Evolutionary conservation across 495 filamentous ascomycete species (phyloP), one percentile per base, ranked within the genome.

Genomic region (Podospora pseudoanserina): DNA sequence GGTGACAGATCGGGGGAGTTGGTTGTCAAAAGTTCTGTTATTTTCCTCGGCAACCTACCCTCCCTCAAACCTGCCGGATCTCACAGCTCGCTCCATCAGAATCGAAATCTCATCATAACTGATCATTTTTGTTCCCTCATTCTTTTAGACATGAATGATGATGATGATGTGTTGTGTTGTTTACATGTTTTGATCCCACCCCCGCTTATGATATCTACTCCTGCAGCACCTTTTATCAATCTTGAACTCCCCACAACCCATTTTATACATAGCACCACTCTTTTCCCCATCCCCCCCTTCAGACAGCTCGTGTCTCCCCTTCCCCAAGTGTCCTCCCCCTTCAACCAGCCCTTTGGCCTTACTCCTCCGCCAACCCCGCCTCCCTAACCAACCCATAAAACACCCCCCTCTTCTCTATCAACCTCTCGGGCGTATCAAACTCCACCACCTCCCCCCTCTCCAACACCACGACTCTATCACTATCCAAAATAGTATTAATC

Each of bases 401-500:
- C 32, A 79, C 67, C 11, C 82, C 82, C 64, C 70, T 72, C 74
- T 79, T 76, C 69, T 76, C 74, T 11, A 83, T 75, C 67, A 85
- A 74, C 60, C 78, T 78, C 58, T 76, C 65, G 2, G 82, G 82
- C 16, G 77, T 78, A 66, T 81, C 82, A 74, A 83, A 83, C 68
- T 85, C 82, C 15, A 77, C 76, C 16, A 85, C 82, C 70, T 83
- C 79, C 57, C 82, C 82, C 73, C 79, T 76, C 65, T 96, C 91
- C 1, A 98, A 86, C 57, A 98, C 93, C 55, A 97, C 87, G 65
- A 98, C 93, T 26, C 92, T 85, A 78, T 98, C 93, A 30, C 90
- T 92, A 79, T 97, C 93, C 20, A 97, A 86, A 76, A 98, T 97
- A 20, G 93, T 98, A 80, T 97, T 97, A 79, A 99, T 96, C 57